phyloP scores from a whole-genome alignment of 192 early-diverging fungal genomes.

The Mortierella claussenii region DNA sequence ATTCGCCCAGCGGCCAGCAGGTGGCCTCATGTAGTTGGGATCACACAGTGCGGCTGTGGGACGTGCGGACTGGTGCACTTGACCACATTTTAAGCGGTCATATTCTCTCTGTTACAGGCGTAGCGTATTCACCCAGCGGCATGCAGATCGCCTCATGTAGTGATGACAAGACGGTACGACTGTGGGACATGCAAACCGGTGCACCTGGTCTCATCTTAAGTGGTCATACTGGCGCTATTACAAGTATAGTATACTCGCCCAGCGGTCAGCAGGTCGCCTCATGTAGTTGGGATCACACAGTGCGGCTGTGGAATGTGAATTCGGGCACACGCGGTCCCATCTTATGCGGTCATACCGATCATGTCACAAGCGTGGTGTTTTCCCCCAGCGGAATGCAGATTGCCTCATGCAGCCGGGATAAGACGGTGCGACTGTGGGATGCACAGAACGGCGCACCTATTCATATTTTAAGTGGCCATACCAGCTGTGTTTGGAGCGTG shows the following conservation, averaged over 20 bases:
- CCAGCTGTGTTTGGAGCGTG: neutral
- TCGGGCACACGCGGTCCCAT: neutral
- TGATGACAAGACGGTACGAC: constrained; percentile 1
- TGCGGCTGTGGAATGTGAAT: neutral
- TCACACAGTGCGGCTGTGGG: constrained; percentile 8
- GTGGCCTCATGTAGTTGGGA: constrained; percentile 8
- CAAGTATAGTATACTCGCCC: neutral
- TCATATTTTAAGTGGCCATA: neutral
- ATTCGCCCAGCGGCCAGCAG: neutral
- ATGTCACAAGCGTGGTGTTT: neutral
- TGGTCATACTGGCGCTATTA: neutral
- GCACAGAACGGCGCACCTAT: neutral
- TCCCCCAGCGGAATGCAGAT: neutral
- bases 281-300: neutral
- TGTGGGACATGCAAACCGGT: constrained; percentile 13
- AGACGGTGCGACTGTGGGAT: neutral
- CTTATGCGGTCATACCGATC: neutral
- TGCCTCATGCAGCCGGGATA: neutral
- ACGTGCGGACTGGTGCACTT: neutral
- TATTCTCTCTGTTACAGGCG: neutral
- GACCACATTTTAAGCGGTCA: neutral
- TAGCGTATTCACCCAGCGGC: constrained; percentile 1
- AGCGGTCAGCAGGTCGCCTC: neutral
- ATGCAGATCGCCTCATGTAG: constrained; percentile 2
- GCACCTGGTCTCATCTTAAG: neutral